Evolutionary conservation across 2,329 filamentous ascomycete species (phyloP).

Genomic region (Beauveria rudraprayagi): DNA sequence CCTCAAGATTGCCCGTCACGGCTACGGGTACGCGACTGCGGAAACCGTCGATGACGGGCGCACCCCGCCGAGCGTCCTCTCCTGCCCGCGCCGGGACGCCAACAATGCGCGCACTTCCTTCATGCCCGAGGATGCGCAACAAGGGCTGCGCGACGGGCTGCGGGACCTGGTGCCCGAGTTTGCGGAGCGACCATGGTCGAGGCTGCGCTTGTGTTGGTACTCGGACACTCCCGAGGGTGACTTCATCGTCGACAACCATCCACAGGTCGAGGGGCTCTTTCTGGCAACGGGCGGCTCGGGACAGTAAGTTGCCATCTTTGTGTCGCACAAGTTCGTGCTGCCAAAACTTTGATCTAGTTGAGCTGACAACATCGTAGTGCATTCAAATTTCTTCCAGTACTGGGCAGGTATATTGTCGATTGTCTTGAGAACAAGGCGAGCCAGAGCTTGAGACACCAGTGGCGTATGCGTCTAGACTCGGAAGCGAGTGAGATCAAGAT

Average conservation of each 20-base stretch:
- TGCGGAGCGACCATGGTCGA: conserved; percentile 40
- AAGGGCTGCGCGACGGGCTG: conserved; percentile 43
- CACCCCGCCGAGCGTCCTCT: conserved; percentile 19
- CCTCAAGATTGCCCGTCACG: conserved; percentile 54
- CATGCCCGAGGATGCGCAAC: conserved; percentile 42
- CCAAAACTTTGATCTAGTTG: neutral
- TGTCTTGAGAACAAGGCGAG: conserved; percentile 25
- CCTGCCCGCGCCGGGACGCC: conserved; percentile 24
- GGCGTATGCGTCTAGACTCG: conserved; percentile 18
- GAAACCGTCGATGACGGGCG: conserved; percentile 15
- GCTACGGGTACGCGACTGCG: conserved; percentile 42
- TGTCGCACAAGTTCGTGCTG: too few species aligned
- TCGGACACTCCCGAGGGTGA: conserved; percentile 57
- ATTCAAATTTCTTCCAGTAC: conserved; percentile 21
- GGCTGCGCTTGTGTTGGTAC: conserved; percentile 54
- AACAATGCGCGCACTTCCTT: conserved; percentile 33
- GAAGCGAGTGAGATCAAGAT: conserved; percentile 12
- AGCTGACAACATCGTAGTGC: conserved; percentile 13
- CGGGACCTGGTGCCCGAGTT: conserved; percentile 46
- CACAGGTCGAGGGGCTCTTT: conserved; percentile 37
- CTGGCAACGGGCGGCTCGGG: conserved; percentile 40
- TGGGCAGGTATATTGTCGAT: conserved; percentile 22
- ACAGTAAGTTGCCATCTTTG: conserved; percentile 21
- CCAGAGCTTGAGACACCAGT: conserved; percentile 21
- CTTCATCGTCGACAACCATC: conserved; percentile 52